These are phyloP conservation scores for Clitopilus hobsonii DNA, from an alignment of 768 basidiomycete genomes.

Conservation along the genomic window DNA sequence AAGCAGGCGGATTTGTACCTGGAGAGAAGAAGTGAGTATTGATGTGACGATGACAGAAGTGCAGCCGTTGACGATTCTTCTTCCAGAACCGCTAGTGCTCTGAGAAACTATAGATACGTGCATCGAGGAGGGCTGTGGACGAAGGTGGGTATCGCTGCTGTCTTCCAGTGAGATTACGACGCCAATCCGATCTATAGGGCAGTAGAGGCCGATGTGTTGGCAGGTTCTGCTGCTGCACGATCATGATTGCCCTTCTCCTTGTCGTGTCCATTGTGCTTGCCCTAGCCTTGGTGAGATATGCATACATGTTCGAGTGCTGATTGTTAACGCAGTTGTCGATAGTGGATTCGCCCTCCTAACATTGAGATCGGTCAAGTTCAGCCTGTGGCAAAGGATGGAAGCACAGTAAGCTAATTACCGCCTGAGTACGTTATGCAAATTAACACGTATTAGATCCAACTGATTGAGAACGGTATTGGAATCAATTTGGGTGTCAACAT, in stretches of 20 bases:
- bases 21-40: slow-evolving; percentile 9
- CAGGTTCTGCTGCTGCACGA: slow-evolving; percentile 71
- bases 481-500: slow-evolving; percentile 65
- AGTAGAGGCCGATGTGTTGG: slow-evolving; percentile 55
- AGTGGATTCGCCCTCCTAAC: slow-evolving; percentile 80
- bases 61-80: neutral
- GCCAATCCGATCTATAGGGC: slow-evolving; percentile 36
- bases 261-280: slow-evolving; percentile 61
- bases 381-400: slow-evolving; percentile 31
- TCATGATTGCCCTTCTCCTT: slow-evolving; percentile 63
- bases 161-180: neutral
- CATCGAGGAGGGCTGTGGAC: slow-evolving; percentile 67
- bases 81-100: slow-evolving; percentile 31
- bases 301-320: neutral
- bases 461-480: slow-evolving; percentile 42
- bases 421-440: neutral
- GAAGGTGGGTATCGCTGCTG: slow-evolving; percentile 33
- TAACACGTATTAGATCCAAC: slow-evolving; percentile 19
- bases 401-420: slow-evolving; percentile 34
- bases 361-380: slow-evolving; percentile 50
- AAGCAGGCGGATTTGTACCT: slow-evolving; percentile 2
- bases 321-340: slow-evolving; percentile 1
- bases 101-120: slow-evolving; percentile 51
- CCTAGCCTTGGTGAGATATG: slow-evolving; percentile 55
- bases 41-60: neutral